A percentile compares a stretch with the other conserved stretches of the same genome.
These are phyloP conservation scores for Syncephalastrum monosporum DNA, from an alignment of 371 early-diverging fungal species.

Conservation along the genomic window DNA sequence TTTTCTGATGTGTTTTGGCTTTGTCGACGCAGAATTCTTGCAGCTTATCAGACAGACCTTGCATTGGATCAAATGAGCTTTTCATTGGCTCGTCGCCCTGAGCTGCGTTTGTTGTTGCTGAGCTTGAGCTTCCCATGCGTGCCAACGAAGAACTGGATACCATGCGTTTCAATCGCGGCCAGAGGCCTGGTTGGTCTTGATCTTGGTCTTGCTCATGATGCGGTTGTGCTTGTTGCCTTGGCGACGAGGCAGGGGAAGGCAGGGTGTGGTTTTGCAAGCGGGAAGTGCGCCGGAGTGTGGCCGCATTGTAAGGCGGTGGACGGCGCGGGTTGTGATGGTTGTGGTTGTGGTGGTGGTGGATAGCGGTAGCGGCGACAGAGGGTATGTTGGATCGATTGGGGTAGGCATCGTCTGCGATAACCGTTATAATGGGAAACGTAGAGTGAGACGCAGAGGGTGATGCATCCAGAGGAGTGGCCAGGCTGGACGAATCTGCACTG, in stretches of 20 bases:
- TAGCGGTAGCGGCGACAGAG: constrained; percentile 15
- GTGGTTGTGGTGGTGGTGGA: constrained; percentile 6
- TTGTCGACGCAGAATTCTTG: too few species aligned
- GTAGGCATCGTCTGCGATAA: constrained; percentile 30
- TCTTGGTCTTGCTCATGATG: neutral
- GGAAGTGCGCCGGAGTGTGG: too few species aligned
- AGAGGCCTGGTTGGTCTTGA: constrained; percentile 11
- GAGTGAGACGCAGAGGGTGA: constrained; percentile 32
- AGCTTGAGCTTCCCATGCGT: too few species aligned
- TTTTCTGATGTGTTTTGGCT: constrained; percentile 9
- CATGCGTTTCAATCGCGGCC: constrained; percentile 34
- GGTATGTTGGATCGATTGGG: constrained; percentile 23
- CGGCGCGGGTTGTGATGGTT: neutral
- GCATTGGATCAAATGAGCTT: too few species aligned
- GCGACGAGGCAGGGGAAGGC: neutral
- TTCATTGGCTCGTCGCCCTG: too few species aligned
- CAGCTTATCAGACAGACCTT: too few species aligned
- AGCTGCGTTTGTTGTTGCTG: too few species aligned
- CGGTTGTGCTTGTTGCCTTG: neutral
- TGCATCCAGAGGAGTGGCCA: constrained; percentile 38
- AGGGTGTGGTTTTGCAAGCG: too few species aligned
- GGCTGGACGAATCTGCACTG: constrained; percentile 25
- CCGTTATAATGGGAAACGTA: constrained; percentile 30
- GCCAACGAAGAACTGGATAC: constrained; percentile 10
- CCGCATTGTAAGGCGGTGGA: too few species aligned